Base-by-base conservation (phyloP, 768 basidiomycete genomes). In the Mycena rebaudengoi region DNA sequence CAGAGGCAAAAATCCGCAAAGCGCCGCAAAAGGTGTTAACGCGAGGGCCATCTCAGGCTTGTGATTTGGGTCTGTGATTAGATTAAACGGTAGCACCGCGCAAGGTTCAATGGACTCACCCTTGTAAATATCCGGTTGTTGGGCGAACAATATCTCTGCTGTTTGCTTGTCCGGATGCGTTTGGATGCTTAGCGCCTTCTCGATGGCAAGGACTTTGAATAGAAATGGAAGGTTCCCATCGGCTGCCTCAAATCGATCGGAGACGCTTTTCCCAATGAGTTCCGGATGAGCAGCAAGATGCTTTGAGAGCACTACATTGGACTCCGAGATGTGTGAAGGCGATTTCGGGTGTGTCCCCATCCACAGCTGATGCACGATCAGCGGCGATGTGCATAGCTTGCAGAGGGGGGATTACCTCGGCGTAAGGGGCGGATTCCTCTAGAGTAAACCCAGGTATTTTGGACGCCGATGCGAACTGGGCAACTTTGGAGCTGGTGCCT, bases 1-100 rank as follows among this genome's bases (percentile, higher is more conserved):
- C 2, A 95, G 86, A 5, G 97, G 97, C 18, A 91, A 86, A 80
- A 99, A 99, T 41, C 97, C 97, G 73, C 96, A 97, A 71, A 99
- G 82, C 2, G 93, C 98, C 37, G 82, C 82, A 82, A 99, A 99
- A 14, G 90, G 87, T 0, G 96, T 96, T 62, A 99, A 78, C 0
- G 98, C 98, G 35, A 99, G 84, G n/a, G 96, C 95, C 94, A 99
- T 97, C 75, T 99, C 98, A 3, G 98, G 98, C 77, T 99, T 99
- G 71, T 99, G 98, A 73, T 99, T 99, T 6, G 89, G 86, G 75
- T 99, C 98, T 94, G 64, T 37, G 35, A 39, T 13, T 33, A 16
- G 37, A 8, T 44, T 52, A 43, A 30, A 35, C 43, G 33, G 46
- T 44, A 20, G 33, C 29, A 32, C 20, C 20, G 32, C 25, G 40